phyloP scores from a whole-genome alignment of 768 basidiomycete genomes.

The Lentinula edodes region DNA sequence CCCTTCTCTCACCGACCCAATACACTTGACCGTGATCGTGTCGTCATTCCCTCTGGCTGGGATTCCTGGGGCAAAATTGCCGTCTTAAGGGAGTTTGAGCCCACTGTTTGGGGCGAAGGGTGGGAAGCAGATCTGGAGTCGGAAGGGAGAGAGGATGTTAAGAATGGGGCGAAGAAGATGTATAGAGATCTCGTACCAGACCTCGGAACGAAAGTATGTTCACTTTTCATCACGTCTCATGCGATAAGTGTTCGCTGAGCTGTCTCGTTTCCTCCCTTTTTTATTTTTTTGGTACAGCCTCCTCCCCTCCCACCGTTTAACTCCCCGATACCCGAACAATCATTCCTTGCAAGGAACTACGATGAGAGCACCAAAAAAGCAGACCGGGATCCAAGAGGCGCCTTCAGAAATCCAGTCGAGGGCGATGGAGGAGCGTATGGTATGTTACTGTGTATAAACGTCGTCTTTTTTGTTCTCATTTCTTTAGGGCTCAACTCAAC shows the following conservation, averaged over 20 bases:
- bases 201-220: conserved; percentile 62
- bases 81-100: conserved; percentile 88
- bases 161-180: conserved; percentile 58
- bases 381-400: conserved; percentile 82
- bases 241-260: neutral
- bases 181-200: conserved; percentile 73
- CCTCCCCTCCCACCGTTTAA: conserved; percentile 71
- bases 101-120: conserved; percentile 70
- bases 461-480: neutral
- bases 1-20: conserved; percentile 87
- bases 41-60: conserved; percentile 94
- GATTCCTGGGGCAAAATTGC: conserved; percentile 97
- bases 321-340: conserved; percentile 81
- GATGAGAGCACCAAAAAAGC: conserved; percentile 78
- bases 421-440: conserved; percentile 34
- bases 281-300: conserved; percentile 31
- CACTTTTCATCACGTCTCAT: conserved; percentile 3
- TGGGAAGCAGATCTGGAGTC: conserved; percentile 68
- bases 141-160: conserved; percentile 27
- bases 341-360: conserved; percentile 86
- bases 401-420: conserved; percentile 77
- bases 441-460: neutral
- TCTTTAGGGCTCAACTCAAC: neutral
- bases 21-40: conserved; percentile 86
- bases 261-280: conserved; percentile 5